phyloP scores from a whole-genome alignment of 2,329 filamentous ascomycete genomes.

The Cryphonectria japonica region DNA sequence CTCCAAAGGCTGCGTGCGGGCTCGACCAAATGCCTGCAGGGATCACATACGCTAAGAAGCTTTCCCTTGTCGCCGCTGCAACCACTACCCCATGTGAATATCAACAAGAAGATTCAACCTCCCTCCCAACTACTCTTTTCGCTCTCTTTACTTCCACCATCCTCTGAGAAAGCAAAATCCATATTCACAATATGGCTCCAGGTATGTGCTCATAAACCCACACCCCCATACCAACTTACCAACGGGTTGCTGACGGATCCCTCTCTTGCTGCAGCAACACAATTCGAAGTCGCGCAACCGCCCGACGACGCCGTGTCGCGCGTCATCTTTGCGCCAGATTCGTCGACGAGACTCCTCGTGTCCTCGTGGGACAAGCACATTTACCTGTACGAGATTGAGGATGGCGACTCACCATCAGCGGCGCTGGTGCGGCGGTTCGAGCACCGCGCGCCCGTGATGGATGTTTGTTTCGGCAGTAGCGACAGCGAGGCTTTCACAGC shows the following conservation, averaged over 20 bases:
- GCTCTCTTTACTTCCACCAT: neutral
- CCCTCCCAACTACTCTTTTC: neutral
- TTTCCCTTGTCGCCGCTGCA: slow-evolving; percentile 24
- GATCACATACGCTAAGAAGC: slow-evolving; percentile 14
- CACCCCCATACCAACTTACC: neutral
- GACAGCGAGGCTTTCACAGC: slow-evolving; percentile 85
- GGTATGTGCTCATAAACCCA: slow-evolving; percentile 37
- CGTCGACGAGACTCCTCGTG: slow-evolving; percentile 78
- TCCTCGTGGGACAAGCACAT: slow-evolving; percentile 94
- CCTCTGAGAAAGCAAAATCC: neutral
- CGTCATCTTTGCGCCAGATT: slow-evolving; percentile 79
- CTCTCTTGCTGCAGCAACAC: slow-evolving; percentile 54
- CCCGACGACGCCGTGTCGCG: slow-evolving; percentile 87
- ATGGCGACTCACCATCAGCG: slow-evolving; percentile 60
- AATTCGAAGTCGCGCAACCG: slow-evolving; percentile 82
- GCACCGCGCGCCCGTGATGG: slow-evolving; percentile 83
- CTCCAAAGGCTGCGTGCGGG: slow-evolving; percentile 9
- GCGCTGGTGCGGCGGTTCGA: slow-evolving; percentile 74
- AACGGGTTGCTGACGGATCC: slow-evolving; percentile 30
- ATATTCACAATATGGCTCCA: slow-evolving; percentile 43
- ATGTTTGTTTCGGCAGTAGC: slow-evolving; percentile 85
- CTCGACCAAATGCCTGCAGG: slow-evolving; percentile 25
- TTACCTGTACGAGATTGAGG: slow-evolving; percentile 80
- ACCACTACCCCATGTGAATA: slow-evolving; percentile 22
- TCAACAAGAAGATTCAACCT: slow-evolving; percentile 16